These are phyloP conservation scores for Syzygium grande DNA, from an alignment of 345 rosid genomes.

Conservation along the genomic window DNA sequence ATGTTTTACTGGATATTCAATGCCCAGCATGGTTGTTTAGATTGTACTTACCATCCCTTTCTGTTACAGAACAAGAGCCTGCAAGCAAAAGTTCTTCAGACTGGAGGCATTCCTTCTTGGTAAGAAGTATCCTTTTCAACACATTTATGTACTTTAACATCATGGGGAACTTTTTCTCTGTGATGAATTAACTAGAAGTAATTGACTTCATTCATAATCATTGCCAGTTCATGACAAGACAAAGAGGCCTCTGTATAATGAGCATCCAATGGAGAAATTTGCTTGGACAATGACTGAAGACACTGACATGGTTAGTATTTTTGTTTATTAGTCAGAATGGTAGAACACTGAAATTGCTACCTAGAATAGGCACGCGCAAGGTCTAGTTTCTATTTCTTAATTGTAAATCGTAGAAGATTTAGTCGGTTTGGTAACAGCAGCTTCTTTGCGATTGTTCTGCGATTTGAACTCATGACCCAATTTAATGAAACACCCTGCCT, in stretches of 20 bases:
- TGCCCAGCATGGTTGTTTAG: not conserved
- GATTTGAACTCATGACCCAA: not conserved
- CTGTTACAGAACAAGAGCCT: conserved; percentile 52
- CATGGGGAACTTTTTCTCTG: conserved; percentile 1
- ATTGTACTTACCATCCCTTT: not conserved
- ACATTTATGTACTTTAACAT: not conserved
- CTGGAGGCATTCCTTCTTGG: conserved; percentile 64
- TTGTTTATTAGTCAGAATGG: not conserved
- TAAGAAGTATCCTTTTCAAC: conserved; percentile 16
- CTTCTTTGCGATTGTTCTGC: not conserved
- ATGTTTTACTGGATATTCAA: not conserved
- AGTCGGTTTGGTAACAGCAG: not conserved
- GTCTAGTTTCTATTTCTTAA: not conserved
- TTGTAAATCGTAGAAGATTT: not conserved
- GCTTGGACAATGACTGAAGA: conserved; percentile 88
- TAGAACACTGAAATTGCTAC: not conserved
- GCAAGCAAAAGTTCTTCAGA: conserved; percentile 55
- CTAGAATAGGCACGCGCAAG: not conserved
- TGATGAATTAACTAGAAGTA: not conserved
- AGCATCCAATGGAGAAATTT: conserved; percentile 90
- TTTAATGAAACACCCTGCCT: not conserved
- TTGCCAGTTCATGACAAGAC: conserved; percentile 77
- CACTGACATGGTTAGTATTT: conserved; percentile 63
- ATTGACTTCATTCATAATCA: not conserved
- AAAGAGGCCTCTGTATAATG: conserved; percentile 80